Conservation (phyloP, 768 basidiomycete species). For the Hericium coralloides region DNA sequence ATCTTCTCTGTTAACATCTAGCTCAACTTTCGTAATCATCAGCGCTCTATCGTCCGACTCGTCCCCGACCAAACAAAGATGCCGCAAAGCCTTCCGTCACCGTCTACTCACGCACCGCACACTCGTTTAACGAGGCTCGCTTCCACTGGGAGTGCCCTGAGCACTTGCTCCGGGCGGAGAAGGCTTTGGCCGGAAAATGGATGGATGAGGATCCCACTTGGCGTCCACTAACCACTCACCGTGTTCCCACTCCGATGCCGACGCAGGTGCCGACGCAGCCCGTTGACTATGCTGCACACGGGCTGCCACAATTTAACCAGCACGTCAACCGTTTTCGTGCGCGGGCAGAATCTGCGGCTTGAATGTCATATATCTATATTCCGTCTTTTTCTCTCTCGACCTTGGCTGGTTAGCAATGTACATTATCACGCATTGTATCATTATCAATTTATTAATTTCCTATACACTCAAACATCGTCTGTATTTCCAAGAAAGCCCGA, state of each 20-base stretch:
- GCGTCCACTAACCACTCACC: too few relatives aligned
- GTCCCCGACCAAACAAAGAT: background rate
- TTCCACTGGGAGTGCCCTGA: background rate
- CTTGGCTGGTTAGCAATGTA: background rate
- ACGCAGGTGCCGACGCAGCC: too few relatives aligned
- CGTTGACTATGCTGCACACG: too few relatives aligned
- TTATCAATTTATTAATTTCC: background rate
- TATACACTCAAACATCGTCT: background rate
- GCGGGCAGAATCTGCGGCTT: background rate
- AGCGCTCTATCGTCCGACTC: background rate
- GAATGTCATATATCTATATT: background rate
- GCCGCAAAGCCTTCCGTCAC: too few relatives aligned
- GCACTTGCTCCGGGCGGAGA: background rate
- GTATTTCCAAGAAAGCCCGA: too few relatives aligned
- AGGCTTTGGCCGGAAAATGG: too few relatives aligned
- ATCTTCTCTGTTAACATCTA: background rate
- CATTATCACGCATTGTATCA: background rate
- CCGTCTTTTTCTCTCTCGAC: background rate
- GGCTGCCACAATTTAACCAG: too few relatives aligned
- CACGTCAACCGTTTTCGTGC: too few relatives aligned
- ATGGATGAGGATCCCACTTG: too few relatives aligned
- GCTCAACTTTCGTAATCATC: background rate
- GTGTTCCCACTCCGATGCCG: too few relatives aligned
- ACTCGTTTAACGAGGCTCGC: background rate
- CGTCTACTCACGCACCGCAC: too few relatives aligned